Percentiles rank a stretch among this genome's conserved stretches.
Evolutionary conservation across 495 filamentous ascomycete genomes (phyloP).

Genomic region (Penicillium ochrochloron): DNA sequence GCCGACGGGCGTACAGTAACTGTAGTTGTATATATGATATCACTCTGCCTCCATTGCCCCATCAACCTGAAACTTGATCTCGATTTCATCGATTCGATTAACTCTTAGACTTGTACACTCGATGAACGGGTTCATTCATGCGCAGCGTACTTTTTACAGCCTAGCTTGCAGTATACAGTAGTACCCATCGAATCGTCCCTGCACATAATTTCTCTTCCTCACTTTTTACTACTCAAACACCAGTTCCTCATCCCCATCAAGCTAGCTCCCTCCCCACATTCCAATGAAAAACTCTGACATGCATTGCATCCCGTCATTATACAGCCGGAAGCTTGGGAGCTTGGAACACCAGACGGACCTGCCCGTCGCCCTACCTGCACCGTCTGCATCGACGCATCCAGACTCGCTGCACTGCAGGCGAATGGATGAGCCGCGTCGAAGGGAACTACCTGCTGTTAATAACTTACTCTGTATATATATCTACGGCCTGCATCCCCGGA

Average conservation of each 20-base stretch:
- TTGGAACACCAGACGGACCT: conserved; percentile 15
- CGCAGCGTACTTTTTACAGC: neutral
- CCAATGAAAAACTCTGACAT: conserved; percentile 34
- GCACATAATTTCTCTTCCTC: neutral
- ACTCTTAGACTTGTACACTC: neutral
- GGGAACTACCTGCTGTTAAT: neutral
- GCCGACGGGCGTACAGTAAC: neutral
- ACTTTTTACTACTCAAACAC: neutral
- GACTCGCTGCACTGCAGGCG: conserved; percentile 3
- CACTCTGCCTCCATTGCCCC: neutral
- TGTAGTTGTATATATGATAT: conserved; percentile 8
- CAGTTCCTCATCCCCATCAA: neutral
- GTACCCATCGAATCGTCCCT: neutral
- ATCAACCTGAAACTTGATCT: conserved; percentile 13
- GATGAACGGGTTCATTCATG: neutral
- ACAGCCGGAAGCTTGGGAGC: conserved; percentile 2
- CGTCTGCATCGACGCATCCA: conserved; percentile 6
- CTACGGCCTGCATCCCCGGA: conserved; percentile 11
- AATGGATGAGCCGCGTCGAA: neutral
- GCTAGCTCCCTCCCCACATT: conserved; percentile 28
- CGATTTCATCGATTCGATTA: neutral
- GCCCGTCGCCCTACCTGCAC: conserved; percentile 9
- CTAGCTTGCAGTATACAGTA: neutral
- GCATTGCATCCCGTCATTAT: conserved; percentile 32
- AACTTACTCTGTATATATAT: conserved; percentile 25